Base-by-base conservation (phyloP, 2,329 filamentous ascomycete species). In the Colletotrichum horii region DNA sequence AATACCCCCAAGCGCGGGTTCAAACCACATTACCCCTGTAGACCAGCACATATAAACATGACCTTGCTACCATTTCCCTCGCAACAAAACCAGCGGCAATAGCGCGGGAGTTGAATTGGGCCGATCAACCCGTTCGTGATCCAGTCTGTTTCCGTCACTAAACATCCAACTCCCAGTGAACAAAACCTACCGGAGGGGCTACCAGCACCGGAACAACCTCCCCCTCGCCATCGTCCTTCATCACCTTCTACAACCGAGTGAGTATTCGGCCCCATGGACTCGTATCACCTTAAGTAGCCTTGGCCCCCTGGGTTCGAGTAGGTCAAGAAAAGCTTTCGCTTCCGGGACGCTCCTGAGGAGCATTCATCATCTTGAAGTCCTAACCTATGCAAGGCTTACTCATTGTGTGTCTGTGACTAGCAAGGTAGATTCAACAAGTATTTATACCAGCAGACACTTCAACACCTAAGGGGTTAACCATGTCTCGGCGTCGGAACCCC, bases 401-500 rank as follows among this genome's bases (percentile, higher is more conserved):
- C 26, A 28, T 28, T 28, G 26, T 28, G 4, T 7, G 4, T 28
- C 26, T 28, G 7, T n/a, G n/a, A n/a, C 26, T 28, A 28, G 26
- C 26, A 38, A 9, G 36, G 7, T 28, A 4, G 16, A 9, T 15
- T 36, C 34, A 8, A 15, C 36, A 5, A 38, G 36, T 11, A 19
- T 43, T 43, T 43, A 43, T 43, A 38, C 1, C 16, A 19, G 4
- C 2, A 43, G 16, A 43, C 11, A 43, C 6, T 43, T 2, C 38
- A n/a, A 43, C 19, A 2, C 8, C n/a, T 4, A 8, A 0, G n/a
- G 16, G 6, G 11, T 6, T 0, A 6, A 43, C 0, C 19, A 43
- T 43, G 8, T 43, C 38, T 43, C 38, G 19, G 19, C 9, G 19
- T 43, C 5, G 38, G 19, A 1, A 43, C 19, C 2, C 36, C 16